Evolutionary conservation across 2,329 filamentous ascomycete species (phyloP), one percentile per base, ranked within the genome.

Genomic region (Tothia fuscella): DNA sequence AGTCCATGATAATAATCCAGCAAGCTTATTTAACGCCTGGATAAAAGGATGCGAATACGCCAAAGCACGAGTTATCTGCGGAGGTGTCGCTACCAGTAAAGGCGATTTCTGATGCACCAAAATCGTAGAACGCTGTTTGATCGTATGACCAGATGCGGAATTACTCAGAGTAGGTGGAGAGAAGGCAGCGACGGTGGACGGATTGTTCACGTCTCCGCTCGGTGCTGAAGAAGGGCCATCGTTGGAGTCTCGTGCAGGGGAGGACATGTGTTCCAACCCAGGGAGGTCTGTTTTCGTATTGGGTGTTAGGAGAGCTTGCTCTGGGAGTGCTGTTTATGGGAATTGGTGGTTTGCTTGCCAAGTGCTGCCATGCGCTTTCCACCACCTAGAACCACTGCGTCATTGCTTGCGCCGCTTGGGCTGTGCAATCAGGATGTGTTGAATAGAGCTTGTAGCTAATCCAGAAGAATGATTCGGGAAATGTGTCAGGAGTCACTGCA

Each of bases 81-180:
- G 91, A 32, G 91, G 91, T 7, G 91, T 98, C 13, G 89, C 87
- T 46, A 93, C 80, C 14, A 98, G 72, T 34, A 98, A 65, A 9
- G 91, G 91, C 13, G 86, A 94, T 64, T 96, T 98, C 60, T 94
- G 89, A 62, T 96, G 88, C 16, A 98, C 88, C 51, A 96, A 78
- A 51, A 98, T 88, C 44, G 86, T 93, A 14, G 86, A 93, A 34
- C 85, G 78, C 47, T 89, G 82, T 55, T 83, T 82, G 31, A 78
- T 77, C 28, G 78, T 74, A 20, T 22, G 38, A 7, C 39, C 30
- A 6, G 38, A 70, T 4, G 78, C 72, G 28, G 74, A 73, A 43
- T 80, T 75, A 33, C 78, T 80, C 50, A 88, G 74, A 17, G 82
- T 85, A 17, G 80, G 74, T 24, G 91, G 88, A 4, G 89, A 91